These are phyloP conservation scores for Pseudomicrostroma phylloplanum DNA, from an alignment of 1,284 basidiomycete genomes.

Conservation along the genomic window DNA sequence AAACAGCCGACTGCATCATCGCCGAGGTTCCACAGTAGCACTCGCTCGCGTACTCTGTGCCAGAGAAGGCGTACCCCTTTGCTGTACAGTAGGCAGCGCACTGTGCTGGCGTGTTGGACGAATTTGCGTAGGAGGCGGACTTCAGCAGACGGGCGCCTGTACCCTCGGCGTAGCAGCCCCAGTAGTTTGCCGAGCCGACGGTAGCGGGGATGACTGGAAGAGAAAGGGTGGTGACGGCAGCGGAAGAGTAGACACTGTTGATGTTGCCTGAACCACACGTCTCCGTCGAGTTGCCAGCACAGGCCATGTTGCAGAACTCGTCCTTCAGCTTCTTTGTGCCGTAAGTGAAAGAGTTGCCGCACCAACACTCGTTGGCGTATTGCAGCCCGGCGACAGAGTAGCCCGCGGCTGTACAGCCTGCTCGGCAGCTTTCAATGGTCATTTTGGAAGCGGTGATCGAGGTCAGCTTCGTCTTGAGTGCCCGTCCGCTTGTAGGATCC, in stretches of 20 bases:
- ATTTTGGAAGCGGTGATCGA: background rate
- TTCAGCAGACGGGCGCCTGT: constrained; percentile 4
- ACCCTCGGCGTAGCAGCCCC: constrained; percentile 15
- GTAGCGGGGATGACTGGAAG: constrained; percentile 10
- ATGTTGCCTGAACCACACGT: constrained; percentile 48
- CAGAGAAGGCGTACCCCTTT: constrained; percentile 49
- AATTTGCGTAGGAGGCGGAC: background rate
- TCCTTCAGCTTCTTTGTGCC: constrained; percentile 6
- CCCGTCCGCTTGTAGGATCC: constrained; percentile 9
- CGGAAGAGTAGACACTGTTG: constrained; percentile 36
- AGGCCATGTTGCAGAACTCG: constrained; percentile 40
- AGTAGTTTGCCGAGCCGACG: constrained; percentile 8
- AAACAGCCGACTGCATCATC: background rate
- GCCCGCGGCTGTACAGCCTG: constrained; percentile 9
- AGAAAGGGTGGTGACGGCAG: constrained; percentile 6
- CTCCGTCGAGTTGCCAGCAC: constrained; percentile 41
- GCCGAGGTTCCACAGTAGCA: constrained; percentile 44
- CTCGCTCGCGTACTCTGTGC: constrained; percentile 49
- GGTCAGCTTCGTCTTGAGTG: constrained; percentile 10
- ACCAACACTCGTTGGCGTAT: constrained; percentile 46
- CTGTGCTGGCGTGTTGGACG: constrained; percentile 32
- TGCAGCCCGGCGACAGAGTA: constrained; percentile 15
- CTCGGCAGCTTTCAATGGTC: constrained; percentile 8
- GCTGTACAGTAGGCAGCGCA: constrained; percentile 44
- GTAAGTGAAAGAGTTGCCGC: constrained; percentile 23